phyloP scores from a whole-genome alignment of 306 rosid species.

The Medicago arabica region DNA sequence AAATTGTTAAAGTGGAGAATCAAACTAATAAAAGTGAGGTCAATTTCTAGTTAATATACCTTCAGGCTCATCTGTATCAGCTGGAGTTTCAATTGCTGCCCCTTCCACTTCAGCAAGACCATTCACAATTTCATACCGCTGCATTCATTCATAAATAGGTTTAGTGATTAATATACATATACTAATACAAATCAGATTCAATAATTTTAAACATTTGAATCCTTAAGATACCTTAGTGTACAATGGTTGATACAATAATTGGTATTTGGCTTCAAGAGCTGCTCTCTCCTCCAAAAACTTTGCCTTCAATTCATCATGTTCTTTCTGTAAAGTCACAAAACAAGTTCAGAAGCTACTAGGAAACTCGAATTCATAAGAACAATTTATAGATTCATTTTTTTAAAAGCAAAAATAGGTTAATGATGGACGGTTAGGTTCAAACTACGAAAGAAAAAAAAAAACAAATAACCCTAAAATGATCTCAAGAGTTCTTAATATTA shows the following conservation, averaged over 20 bases:
- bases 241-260: constrained; percentile 73
- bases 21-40: neutral
- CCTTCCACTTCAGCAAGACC: constrained; percentile 71
- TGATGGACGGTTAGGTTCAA: neutral
- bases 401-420: neutral
- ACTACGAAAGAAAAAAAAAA: neutral
- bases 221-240: constrained; percentile 62
- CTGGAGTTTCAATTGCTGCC: constrained; percentile 43
- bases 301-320: constrained; percentile 73
- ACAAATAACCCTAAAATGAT: neutral
- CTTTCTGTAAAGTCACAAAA: constrained; percentile 49
- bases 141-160: constrained; percentile 24
- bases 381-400: neutral
- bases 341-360: neutral
- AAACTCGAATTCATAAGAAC: too few species aligned
- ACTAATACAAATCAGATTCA: constrained; percentile 32
- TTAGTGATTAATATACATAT: neutral
- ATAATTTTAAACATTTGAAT: neutral
- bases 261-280: constrained; percentile 85
- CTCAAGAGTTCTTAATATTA: neutral
- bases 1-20: neutral
- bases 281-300: constrained; percentile 85
- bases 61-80: constrained; percentile 39
- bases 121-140: constrained; percentile 77
- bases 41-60: constrained; percentile 48